phyloP scores from a whole-genome alignment of 345 rosid genomes.

The Gossypium herbaceum region DNA sequence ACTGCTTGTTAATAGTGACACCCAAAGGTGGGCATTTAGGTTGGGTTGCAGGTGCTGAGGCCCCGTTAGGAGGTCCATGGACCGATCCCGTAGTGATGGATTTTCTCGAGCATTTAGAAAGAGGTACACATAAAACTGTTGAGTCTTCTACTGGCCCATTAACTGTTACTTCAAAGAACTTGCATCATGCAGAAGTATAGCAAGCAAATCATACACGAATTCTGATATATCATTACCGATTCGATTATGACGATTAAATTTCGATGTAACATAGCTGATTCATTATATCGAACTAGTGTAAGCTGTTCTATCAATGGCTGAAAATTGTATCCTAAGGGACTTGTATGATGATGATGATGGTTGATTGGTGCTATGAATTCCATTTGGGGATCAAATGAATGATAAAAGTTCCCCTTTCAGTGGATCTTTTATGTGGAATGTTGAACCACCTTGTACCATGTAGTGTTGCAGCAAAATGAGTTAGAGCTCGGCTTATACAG shows the following conservation, averaged over 20 bases:
- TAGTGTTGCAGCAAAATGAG: neutral
- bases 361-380: neutral
- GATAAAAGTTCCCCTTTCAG: neutral
- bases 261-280: neutral
- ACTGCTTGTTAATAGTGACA: slow-evolving; percentile 77
- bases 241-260: neutral
- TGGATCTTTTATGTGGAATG: neutral
- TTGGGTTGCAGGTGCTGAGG: slow-evolving; percentile 80
- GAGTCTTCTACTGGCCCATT: neutral
- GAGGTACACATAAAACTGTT: slow-evolving; percentile 16
- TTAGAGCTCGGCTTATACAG: neutral
- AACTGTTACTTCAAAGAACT: neutral
- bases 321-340: neutral
- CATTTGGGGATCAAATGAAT: neutral
- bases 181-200: neutral
- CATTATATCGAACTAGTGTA: neutral
- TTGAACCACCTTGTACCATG: neutral
- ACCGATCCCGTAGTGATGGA: slow-evolving; percentile 73
- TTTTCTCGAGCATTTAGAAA: slow-evolving; percentile 66
- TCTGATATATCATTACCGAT: neutral
- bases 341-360: neutral
- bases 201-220: neutral
- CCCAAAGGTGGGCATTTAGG: slow-evolving; percentile 72
- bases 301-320: neutral
- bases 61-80: slow-evolving; percentile 84